A percentile compares a stretch with the other conserved stretches of the same genome.
Conservation (phyloP, 2,329 filamentous ascomycete genomes). For the Microcyclospora tardicrescens region DNA sequence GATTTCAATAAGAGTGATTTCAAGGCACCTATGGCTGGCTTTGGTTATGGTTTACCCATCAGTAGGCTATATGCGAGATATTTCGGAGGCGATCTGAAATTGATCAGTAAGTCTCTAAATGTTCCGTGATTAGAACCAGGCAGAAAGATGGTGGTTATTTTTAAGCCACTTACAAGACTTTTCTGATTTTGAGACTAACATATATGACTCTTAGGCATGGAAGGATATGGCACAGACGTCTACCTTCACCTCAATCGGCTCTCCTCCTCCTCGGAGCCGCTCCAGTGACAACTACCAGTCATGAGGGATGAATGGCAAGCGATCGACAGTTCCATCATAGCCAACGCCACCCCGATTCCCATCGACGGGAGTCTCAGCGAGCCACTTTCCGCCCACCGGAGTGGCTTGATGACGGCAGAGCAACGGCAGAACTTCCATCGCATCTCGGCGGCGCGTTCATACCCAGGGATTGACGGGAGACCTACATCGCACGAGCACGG, state of each 20-base stretch:
- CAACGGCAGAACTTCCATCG: neutral
- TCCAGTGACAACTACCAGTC: conserved; percentile 87
- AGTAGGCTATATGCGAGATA: conserved; percentile 89
- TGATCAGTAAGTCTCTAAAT: conserved; percentile 99
- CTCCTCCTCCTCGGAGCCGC: conserved; percentile 85
- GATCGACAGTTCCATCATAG: neutral
- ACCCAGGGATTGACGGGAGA: conserved; percentile 38
- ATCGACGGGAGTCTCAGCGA: conserved; percentile 17
- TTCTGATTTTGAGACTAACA: neutral
- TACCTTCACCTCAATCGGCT: conserved; percentile 95
- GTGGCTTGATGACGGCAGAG: neutral
- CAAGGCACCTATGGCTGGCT: conserved; percentile 97
- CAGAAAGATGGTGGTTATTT: neutral
- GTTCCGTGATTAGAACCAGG: conserved; percentile 19
- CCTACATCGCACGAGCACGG: conserved; percentile 10
- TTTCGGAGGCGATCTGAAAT: conserved; percentile 90
- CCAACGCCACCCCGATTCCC: conserved; percentile 18
- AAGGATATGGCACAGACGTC: conserved; percentile 90
- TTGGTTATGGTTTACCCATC: conserved; percentile 94
- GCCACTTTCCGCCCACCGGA: conserved; percentile 1
- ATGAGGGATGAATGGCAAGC: conserved; percentile 56
- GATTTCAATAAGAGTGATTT: conserved; percentile 99
- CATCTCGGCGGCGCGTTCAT: conserved; percentile 24
- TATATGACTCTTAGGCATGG: neutral
- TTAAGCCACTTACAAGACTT: neutral